A percentile compares a stretch with the other conserved stretches of the same genome.
phyloP scores from a whole-genome alignment of 306 rosid species.

The Glycine latifolia region DNA sequence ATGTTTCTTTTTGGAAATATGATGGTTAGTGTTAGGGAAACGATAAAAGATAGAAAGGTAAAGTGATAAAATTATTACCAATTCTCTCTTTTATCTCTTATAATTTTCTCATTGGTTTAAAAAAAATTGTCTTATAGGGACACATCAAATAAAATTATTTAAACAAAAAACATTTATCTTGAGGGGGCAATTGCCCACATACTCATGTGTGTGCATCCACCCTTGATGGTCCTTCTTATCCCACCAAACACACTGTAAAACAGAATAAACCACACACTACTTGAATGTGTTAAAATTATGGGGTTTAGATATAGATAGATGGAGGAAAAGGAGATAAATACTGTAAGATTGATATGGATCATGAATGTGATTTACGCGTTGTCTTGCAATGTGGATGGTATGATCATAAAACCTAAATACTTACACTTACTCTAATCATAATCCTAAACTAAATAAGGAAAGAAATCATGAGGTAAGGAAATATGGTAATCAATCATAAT shows the following conservation, averaged over 20 bases:
- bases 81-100: no score
- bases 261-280: not conserved
- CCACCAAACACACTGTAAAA: not conserved
- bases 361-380: not conserved
- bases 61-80: no score
- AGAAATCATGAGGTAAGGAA: not conserved
- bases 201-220: no score
- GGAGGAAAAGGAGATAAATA: not conserved
- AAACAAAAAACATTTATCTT: no score
- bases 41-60: no score
- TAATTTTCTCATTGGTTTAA: no score
- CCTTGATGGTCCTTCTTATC: not conserved
- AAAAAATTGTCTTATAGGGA: no score
- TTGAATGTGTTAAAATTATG: not conserved
- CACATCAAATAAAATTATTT: no score
- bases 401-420: not conserved
- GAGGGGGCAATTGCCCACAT: no score
- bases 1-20: no score
- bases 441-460: not conserved
- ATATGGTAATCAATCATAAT: not conserved
- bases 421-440: not conserved
- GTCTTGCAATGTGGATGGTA: not conserved
- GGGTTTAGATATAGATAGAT: not conserved
- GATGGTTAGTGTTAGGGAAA: no score
- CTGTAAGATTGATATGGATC: not conserved